Evolutionary conservation across 768 basidiomycete genomes (phyloP).

Genomic region (Agrocybe pediades): DNA sequence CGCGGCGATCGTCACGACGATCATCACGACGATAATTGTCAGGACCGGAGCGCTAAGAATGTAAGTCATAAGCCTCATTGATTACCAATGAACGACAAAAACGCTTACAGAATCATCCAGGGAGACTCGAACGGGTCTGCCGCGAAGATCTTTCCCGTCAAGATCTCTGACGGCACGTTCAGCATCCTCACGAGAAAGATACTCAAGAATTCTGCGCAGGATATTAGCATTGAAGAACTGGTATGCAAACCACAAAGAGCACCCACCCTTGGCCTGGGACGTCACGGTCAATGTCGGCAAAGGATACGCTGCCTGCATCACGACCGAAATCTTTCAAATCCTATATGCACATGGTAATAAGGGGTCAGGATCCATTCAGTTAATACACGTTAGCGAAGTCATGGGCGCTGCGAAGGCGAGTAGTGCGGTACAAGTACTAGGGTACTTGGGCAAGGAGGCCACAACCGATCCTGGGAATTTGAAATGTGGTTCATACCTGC

Average conservation of each 20-base stretch:
- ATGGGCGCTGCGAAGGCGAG: slow-evolving; percentile 10
- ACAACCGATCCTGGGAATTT: slow-evolving; percentile 19
- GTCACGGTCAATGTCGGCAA: slow-evolving; percentile 93
- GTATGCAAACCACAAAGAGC: neutral
- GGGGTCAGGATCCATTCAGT: slow-evolving; percentile 40
- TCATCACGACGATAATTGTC: slow-evolving; percentile 82
- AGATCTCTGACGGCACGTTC: slow-evolving; percentile 91
- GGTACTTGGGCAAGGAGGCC: slow-evolving; percentile 19
- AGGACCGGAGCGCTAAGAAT: slow-evolving; percentile 57
- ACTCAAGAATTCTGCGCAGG: slow-evolving; percentile 81
- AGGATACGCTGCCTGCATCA: slow-evolving; percentile 89
- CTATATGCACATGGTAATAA: slow-evolving; percentile 56
- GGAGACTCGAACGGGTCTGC: slow-evolving; percentile 73
- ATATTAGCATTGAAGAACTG: slow-evolving; percentile 1
- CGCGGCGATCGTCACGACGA: slow-evolving; percentile 62
- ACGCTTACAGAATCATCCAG: slow-evolving; percentile 59
- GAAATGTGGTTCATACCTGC: slow-evolving; percentile 87
- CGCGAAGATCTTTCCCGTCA: slow-evolving; percentile 86
- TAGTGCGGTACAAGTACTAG: slow-evolving; percentile 19
- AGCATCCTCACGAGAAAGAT: slow-evolving; percentile 84
- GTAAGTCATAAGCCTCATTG: slow-evolving; percentile 8
- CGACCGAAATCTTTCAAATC: slow-evolving; percentile 98
- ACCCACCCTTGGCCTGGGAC: slow-evolving; percentile 83
- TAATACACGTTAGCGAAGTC: slow-evolving; percentile 7
- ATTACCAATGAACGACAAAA: neutral